phyloP scores from a whole-genome alignment of 768 basidiomycete genomes.

The Russula sp. region DNA sequence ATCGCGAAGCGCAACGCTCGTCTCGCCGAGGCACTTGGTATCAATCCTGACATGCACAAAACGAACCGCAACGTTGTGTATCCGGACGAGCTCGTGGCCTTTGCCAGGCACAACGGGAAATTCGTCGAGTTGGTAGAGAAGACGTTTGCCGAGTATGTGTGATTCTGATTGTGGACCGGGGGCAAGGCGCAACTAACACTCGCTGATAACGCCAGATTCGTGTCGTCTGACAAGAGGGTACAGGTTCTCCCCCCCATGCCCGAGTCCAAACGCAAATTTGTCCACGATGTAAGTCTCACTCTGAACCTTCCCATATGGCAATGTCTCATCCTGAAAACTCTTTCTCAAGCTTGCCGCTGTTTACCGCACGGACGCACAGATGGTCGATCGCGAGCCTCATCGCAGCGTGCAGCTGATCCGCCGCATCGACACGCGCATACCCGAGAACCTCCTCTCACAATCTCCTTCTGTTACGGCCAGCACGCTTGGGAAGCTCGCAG shows the following conservation, averaged over 20 bases:
- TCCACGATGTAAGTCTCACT: conserved; percentile 51
- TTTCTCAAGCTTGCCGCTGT: conserved; percentile 59
- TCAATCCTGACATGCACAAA: conserved; percentile 47
- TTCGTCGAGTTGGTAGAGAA: conserved; percentile 73
- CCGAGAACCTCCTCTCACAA: conserved; percentile 54
- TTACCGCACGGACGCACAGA: conserved; percentile 77
- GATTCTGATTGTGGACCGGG: background rate
- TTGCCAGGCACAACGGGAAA: conserved; percentile 52
- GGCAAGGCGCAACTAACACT: background rate
- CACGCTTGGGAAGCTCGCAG: conserved; percentile 55
- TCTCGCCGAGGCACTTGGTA: conserved; percentile 88
- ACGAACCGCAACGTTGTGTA: conserved; percentile 42
- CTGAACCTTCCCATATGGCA: conserved; percentile 1
- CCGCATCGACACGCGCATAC: conserved; percentile 75
- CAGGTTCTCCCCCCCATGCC: conserved; percentile 81
- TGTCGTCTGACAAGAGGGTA: conserved; percentile 54
- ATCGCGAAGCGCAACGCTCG: conserved; percentile 81
- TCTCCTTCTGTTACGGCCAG: conserved; percentile 26
- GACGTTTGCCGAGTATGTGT: conserved; percentile 66
- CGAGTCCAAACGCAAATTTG: conserved; percentile 72
- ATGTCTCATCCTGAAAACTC: conserved; percentile 6
- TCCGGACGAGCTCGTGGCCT: conserved; percentile 51
- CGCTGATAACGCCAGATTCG: conserved; percentile 41
- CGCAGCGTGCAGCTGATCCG: conserved; percentile 78
- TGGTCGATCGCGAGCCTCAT: conserved; percentile 89